Percentiles rank a stretch among this genome's conserved stretches.
These are phyloP conservation scores for Cercospora zeae-maydis DNA, from an alignment of 2,329 filamentous ascomycete genomes.

Conservation along the genomic window DNA sequence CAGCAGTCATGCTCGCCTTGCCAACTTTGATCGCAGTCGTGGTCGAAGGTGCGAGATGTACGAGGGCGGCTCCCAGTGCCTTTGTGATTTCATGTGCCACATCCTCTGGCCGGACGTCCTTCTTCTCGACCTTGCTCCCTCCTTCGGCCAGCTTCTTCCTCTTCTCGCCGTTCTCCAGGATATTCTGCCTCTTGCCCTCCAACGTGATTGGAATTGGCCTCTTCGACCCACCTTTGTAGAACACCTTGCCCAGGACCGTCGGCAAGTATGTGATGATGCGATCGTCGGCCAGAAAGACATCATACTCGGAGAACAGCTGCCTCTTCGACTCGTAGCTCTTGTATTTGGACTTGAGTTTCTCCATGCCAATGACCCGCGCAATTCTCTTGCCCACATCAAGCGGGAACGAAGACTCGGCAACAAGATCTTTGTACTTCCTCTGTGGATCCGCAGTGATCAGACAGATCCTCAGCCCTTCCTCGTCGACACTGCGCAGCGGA, in stretches of 20 bases:
- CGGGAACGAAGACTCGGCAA: constrained; percentile 63
- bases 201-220: constrained; percentile 80
- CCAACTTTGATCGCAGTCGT: constrained; percentile 80
- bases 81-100: constrained; percentile 79
- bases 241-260: constrained; percentile 79
- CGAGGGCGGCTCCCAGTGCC: constrained; percentile 70
- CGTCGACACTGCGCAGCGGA: constrained; percentile 58
- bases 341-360: constrained; percentile 85
- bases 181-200: constrained; percentile 49
- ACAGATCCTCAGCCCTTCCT: constrained; percentile 62
- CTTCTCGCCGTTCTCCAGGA: constrained; percentile 53
- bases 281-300: constrained; percentile 91
- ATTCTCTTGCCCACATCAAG: constrained; percentile 48
- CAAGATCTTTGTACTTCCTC: constrained; percentile 83
- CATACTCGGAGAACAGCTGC: constrained; percentile 79
- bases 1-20: constrained; percentile 66
- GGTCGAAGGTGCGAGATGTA: constrained; percentile 73
- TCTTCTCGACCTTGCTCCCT: constrained; percentile 38
- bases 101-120: constrained; percentile 57
- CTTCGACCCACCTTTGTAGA: constrained; percentile 81
- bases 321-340: constrained; percentile 82
- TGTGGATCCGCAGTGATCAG: constrained; percentile 81
- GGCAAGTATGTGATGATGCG: constrained; percentile 72
- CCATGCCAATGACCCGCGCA: constrained; percentile 67
- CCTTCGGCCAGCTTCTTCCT: constrained; percentile 42